Evolutionary conservation across 1,139 yeast genomes (phyloP).

Genomic region (Sugiyamaella paludigena): DNA sequence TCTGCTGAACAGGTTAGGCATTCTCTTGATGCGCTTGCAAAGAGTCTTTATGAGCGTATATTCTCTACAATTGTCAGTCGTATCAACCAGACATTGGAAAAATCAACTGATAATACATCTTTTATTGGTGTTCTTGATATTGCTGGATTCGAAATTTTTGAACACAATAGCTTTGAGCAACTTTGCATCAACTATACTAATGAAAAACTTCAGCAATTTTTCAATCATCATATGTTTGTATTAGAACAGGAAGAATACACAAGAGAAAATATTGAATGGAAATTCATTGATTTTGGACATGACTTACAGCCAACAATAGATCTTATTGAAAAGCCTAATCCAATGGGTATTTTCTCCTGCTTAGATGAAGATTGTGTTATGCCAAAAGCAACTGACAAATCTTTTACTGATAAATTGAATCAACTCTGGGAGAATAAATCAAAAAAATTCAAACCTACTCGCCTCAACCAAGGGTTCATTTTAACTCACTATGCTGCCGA

Average conservation of each 20-base stretch:
- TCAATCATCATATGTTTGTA: slow-evolving; percentile 96
- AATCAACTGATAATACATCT: slow-evolving; percentile 43
- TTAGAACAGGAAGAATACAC: slow-evolving; percentile 94
- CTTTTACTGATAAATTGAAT: slow-evolving; percentile 79
- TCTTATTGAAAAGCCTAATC: slow-evolving; percentile 70
- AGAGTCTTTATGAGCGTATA: slow-evolving; percentile 78
- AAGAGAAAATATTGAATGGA: slow-evolving; percentile 94
- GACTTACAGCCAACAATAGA: slow-evolving; percentile 95
- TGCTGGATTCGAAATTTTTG: slow-evolving; percentile 96
- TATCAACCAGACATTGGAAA: slow-evolving; percentile 68
- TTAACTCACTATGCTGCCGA: slow-evolving; percentile 93
- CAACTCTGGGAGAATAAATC: slow-evolving; percentile 58
- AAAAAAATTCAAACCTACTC: slow-evolving; percentile 67
- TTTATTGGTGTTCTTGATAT: slow-evolving; percentile 94
- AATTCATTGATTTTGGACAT: slow-evolving; percentile 93
- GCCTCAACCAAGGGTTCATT: slow-evolving; percentile 55
- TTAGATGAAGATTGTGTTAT: slow-evolving; percentile 95
- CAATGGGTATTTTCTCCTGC: slow-evolving; percentile 84
- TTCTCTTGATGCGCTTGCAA: slow-evolving; percentile 83
- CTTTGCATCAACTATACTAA: slow-evolving; percentile 95
- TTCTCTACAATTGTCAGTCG: slow-evolving; percentile 75
- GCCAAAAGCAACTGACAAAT: slow-evolving; percentile 81
- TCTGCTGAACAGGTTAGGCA: slow-evolving; percentile 77
- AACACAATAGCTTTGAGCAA: slow-evolving; percentile 90
- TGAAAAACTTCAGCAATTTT: slow-evolving; percentile 93